A percentile compares a stretch with the other conserved stretches of the same genome.
Conservation (phyloP, 1,284 basidiomycete genomes). For the Boletus smithii region DNA sequence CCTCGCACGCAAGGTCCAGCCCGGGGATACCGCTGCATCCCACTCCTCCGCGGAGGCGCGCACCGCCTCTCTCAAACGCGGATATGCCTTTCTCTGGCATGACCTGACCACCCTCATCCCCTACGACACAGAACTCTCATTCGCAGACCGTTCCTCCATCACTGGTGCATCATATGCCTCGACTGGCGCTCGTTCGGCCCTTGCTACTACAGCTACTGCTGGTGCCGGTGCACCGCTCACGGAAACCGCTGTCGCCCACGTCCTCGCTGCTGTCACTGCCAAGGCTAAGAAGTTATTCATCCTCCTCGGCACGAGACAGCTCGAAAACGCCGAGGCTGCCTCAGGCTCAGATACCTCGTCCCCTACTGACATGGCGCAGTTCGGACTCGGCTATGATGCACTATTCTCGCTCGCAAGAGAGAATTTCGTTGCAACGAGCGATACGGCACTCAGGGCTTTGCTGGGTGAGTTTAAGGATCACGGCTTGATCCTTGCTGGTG, state of each 20-base stretch:
- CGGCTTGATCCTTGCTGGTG: conserved; percentile 57
- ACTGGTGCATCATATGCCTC: conserved; percentile 45
- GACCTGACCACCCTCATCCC: conserved; percentile 79
- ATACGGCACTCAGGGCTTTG: conserved; percentile 76
- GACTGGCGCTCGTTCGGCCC: conserved; percentile 38
- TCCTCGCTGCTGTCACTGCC: conserved; percentile 81
- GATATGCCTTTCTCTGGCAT: conserved; percentile 86
- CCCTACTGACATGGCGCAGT: conserved; percentile 31
- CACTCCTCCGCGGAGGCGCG: conserved; percentile 9
- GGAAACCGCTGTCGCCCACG: conserved; percentile 79
- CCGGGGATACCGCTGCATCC: conserved; percentile 4
- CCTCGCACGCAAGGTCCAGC: conserved; percentile 40
- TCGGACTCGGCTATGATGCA: conserved; percentile 60
- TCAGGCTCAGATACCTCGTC: conserved; percentile 16
- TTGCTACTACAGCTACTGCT: conserved; percentile 33
- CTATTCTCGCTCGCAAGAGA: conserved; percentile 68
- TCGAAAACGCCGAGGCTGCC: conserved; percentile 42
- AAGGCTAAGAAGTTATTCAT: conserved; percentile 80
- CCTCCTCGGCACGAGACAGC: conserved; percentile 63
- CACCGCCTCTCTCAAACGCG: conserved; percentile 39
- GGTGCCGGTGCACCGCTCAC: conserved; percentile 49
- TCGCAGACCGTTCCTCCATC: conserved; percentile 61
- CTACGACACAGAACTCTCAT: conserved; percentile 77
- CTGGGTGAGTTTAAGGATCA: conserved; percentile 91
- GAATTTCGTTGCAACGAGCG: conserved; percentile 83